Evolutionary conservation across 176 grass and related monocot genomes (phyloP).

Genomic region (Chrysopogon serrulatus): DNA sequence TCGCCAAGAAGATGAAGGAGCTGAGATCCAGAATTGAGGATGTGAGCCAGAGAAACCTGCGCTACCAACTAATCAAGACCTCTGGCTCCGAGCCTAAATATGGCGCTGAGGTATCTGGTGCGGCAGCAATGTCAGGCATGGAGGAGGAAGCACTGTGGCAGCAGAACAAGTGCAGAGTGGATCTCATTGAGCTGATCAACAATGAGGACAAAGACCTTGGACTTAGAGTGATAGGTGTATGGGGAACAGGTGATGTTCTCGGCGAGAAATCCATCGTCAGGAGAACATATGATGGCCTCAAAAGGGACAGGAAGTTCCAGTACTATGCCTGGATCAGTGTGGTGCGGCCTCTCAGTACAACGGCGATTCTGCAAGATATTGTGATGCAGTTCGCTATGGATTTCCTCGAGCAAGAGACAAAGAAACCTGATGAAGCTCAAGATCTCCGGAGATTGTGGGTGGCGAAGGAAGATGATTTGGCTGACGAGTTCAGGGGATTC

Average conservation of each 20-base stretch:
- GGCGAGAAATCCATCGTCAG: neutral
- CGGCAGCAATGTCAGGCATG: neutral
- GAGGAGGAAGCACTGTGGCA: neutral
- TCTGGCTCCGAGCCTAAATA: neutral
- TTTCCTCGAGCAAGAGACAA: neutral
- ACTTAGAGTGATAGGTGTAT: neutral
- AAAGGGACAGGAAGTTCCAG: neutral
- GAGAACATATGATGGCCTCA: neutral
- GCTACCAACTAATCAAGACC: neutral
- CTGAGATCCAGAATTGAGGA: conserved; percentile 4
- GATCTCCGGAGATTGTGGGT: neutral
- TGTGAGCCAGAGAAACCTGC: conserved; percentile 1
- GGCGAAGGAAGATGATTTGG: neutral
- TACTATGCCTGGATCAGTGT: conserved; percentile 27
- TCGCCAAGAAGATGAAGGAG: conserved; percentile 6
- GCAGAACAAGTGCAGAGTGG: neutral
- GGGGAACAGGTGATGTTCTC: neutral
- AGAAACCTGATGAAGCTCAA: neutral
- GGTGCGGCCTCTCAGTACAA: neutral
- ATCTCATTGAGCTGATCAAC: neutral
- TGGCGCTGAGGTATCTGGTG: neutral
- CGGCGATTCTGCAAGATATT: neutral
- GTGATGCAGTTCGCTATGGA: neutral
- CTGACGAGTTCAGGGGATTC: neutral
- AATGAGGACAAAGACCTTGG: neutral